Evolutionary conservation across 768 basidiomycete species (phyloP), one percentile per base, ranked within the genome.

Genomic region (Podaxis sp.): DNA sequence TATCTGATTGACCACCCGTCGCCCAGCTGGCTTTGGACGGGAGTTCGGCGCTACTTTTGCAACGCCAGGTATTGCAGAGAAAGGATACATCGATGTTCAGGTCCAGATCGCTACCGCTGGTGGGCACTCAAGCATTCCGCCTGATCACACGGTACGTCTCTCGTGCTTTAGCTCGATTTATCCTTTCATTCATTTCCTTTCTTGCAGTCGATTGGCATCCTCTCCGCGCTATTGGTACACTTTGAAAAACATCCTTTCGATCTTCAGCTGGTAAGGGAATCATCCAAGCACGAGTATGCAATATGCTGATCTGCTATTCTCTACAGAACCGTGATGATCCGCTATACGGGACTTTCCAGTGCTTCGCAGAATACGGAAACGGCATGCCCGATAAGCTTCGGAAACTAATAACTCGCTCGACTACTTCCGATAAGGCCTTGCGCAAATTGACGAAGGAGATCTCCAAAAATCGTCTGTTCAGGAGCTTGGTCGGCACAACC

Each of bases 61-160:
- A 2, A 73, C 74, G 0, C 87, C 86, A 7, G 88, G 78, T 2
- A 80, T 90, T 25, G 83, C 84, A 0, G 91, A 93, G 74, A 92
- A 91, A 69, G 93, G 93, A 5, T 84, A 79, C 58, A 47, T 88
- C 7, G 79, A 90, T 66, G 80, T 86, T 16, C 75, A 72, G 38
- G 76, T 93, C n/a, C 80, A 86, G 59, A 84, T 95, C 6, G 73
- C 79, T 13, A 76, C 87, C 0, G 77, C 86, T 0, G 93, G 94
- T 4, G 94, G 94, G 0, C 95, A 95, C 71, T 94, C 93, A 0
- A 90, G 88, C 66, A 74, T 93, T 13, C 95, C 95, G 14, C 91
- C 90, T 14, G 66, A 73, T 2, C 93, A 97, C 65, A 96, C 93
- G 2, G 89, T 85, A 68, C 64, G 78, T 64, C 2, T 21, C 61